Evolutionary conservation across 2,329 filamentous ascomycete genomes (phyloP), one percentile per base, ranked within the genome.

Genomic region (Diaporthe caulivora): DNA sequence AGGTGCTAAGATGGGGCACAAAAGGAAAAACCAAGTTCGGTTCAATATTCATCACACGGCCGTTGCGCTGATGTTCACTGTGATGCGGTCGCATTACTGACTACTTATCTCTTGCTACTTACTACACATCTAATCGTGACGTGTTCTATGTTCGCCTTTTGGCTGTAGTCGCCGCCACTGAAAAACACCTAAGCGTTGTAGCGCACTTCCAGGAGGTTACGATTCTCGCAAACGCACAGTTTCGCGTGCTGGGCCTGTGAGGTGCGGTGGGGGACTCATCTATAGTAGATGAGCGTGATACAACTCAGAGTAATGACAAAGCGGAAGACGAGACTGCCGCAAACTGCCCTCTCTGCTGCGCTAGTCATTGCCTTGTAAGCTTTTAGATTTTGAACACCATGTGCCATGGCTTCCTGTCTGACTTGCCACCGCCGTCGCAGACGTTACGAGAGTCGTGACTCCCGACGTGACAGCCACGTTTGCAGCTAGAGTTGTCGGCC

Each of bases 391-490:
- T 24, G 40, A n/a, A 44, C 21, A n/a, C 1, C 42, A 18, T 21
- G 29, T 37, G 15, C n/a, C 21, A 26, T 15, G 26, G 31, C 29
- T 51, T 29, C 31, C 31, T 18, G 11, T 17, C 21, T 29, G 18
- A 11, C 18, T 34, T 24, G 21, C 6, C 13, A 18, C 15, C 5
- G 37, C 24, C 24, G 17, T 65, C 42, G 37, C 44, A 11, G 68
- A 70, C 47, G 54, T 60, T 21, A 49, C 26, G 9, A 60, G 55
- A 49, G 68, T 70, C n/a, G 68, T 70, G 17, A 42, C 29, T 13
- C 54, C 37, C n/a, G 55, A 53, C 18, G 42, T 10, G 13, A 54
- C 42, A 47, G 55, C 42, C 17, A 60, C 44, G 29, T 60, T 34
- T 13, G 29, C n/a, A 24, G 31, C 42, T 9, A 51, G 54, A 26